Base-by-base conservation (phyloP, 257 asterid species). In the Leptodermis oblonga region DNA sequence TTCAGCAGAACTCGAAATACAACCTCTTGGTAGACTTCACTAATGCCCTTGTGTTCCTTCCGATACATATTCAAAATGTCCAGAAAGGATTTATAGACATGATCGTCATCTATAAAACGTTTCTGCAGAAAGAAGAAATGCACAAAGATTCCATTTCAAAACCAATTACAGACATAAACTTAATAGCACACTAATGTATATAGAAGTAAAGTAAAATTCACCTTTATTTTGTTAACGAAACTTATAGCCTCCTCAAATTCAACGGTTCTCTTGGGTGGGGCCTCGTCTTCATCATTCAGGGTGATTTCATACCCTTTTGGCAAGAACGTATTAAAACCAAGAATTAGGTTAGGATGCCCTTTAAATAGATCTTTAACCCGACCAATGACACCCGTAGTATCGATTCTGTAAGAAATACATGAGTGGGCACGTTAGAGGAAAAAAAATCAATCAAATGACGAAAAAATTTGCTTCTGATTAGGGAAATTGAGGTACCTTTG, bases 281-380 rank as follows among this genome's bases (percentile, higher is more conserved):
- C 89, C 71, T 87, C 98, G 62, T 91, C 98, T 73, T 80, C 97
- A 3, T 89, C 98, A 26, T 85, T 86, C 53, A 87, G 87, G 70
- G 98, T 94, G 68, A 94, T 94, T 82, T 94, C 99, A 78, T 84
- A 91, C 55, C 97, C 99, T 86, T 89, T 91, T 26, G 99, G 99
- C 77, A 94, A 84, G 89, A 94, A 94, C 77, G 99, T 91, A 75
- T 94, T 94, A 77, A 94, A 94, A 71, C 99, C 99, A 73, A 90
- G 96, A 49, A 94, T 94, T 70, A 94, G 77, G 79, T 88, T 85
- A 33, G 96, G 92, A 70, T 94, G 96, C 52, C 97, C 99, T 70
- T 94, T 84, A 62, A 94, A 94, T 75, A 94, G 84, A 53, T 94
- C 99, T 80, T 94, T 94, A 69, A 91, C 99, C 82, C 97, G 84